A percentile compares a stretch with the other conserved stretches of the same genome.
Evolutionary conservation across 805 yeast genomes (phyloP).

Genomic region (Wickerhamiella spandovensis): DNA sequence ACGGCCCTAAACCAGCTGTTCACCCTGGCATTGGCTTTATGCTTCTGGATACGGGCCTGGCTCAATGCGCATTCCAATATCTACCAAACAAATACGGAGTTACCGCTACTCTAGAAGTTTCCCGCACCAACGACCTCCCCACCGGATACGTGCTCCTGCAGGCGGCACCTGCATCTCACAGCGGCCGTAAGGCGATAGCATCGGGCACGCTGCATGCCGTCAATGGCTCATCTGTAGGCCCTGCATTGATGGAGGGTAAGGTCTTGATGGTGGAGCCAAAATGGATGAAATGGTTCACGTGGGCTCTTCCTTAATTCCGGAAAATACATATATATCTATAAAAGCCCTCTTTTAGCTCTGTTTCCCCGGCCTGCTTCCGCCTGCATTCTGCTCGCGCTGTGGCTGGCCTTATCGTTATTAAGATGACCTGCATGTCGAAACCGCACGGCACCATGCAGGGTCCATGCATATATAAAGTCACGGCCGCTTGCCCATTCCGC

Average conservation of each 20-base stretch:
- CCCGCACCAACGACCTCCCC: slow-evolving; percentile 33
- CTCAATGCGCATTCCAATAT: slow-evolving; percentile 54
- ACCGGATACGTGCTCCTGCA: slow-evolving; percentile 48
- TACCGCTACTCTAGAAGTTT: slow-evolving; percentile 58
- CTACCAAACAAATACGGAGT: slow-evolving; percentile 73
- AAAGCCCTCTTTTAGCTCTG: no score
- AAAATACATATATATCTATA: no score
- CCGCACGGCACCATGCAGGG: neutral
- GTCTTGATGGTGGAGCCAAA: slow-evolving; percentile 75
- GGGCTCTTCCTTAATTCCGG: slow-evolving; percentile 26
- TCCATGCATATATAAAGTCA: neutral
- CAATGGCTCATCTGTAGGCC: slow-evolving; percentile 11
- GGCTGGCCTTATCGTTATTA: neutral
- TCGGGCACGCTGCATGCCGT: slow-evolving; percentile 47
- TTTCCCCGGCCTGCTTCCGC: no score
- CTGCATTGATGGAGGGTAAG: slow-evolving; percentile 42
- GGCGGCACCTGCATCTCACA: slow-evolving; percentile 45
- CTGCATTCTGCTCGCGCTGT: no score
- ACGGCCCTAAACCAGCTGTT: slow-evolving; percentile 35
- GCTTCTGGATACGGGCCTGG: slow-evolving; percentile 65
- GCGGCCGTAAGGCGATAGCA: slow-evolving; percentile 64
- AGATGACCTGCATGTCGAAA: neutral
- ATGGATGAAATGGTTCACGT: slow-evolving; percentile 64
- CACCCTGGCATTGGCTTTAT: slow-evolving; percentile 75
- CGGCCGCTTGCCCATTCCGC: neutral